Base-by-base conservation (phyloP, 2,329 filamentous ascomycete genomes). In the Cryphonectria parasitica region DNA sequence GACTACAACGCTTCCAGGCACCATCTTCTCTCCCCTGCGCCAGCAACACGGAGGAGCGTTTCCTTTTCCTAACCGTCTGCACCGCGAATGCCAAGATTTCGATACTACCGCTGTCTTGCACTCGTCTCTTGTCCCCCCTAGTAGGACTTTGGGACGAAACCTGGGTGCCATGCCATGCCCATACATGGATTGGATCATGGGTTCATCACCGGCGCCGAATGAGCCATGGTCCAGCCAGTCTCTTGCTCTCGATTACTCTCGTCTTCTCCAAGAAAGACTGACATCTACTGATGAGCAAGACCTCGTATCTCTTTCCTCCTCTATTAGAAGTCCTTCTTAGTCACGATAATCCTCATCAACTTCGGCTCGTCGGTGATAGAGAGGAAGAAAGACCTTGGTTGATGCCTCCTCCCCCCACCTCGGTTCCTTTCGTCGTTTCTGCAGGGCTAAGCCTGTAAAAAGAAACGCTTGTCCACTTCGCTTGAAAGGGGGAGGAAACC, bases 71-170 rank as follows among this genome's bases (percentile, higher is more conserved):
- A 15, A 43, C 31, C n/a, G 45, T 45, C 58, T 36, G 60, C 10
- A 10, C 36, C 39, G 8, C 45, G 8, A 13, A 6, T 34, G 65
- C 70, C 70, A 71, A 69, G 70, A 49, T 39, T 64, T 71, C 67
- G 64, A 70, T 61, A 62, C 67, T 67, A 49, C 64, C 67, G 63
- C 64, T 64, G 64, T 71, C 70, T 66, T 67, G 67, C 17, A 64
- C 28, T 69, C 60, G 62, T 64, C 64, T 67, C 67, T 64, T 62
- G 63, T 22, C 39, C 39, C 64, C 64, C 25, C 25, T 31, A 6
- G 7, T n/a, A 7, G 34, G 60, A n/a, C 60, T 60, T 45, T 67
- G 31, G 15, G 58, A 61, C 61, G 58, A 67, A 70, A 68, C 70
- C 62, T 45, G 67, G 45, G 54, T 28, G 67, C 64, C 64, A 39